Base-by-base conservation (phyloP, 225 moss, liverwort and hornwort species). In the Thuidium tamariscinum region DNA sequence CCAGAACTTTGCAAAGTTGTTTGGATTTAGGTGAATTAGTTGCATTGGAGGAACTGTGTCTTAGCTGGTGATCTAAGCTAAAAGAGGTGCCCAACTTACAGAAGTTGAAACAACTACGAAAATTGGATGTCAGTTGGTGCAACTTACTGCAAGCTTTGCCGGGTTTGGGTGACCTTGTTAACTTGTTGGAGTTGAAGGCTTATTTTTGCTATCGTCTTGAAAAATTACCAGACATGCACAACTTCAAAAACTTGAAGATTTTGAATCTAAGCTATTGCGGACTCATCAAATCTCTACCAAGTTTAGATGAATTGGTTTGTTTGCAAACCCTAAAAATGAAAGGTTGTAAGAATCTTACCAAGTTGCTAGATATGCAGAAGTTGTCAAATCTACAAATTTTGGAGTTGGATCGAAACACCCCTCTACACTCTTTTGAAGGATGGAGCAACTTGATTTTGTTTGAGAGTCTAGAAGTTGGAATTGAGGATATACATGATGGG, bases 191-290 rank as follows among this genome's bases (percentile, higher is more conserved):
- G 3, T 48, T 89, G 5, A 5, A 10, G 36, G 49, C 41, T 16
- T 13, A 2, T n/a, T 10, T 5, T 19, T 85, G 59, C 39, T 1
- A 15, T 3, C 59, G 20, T 18, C 67, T 89, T 22, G 3, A 0
- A 6, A 12, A 21, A 1, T 67, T 37, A 12, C 67, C 6, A 1
- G 7, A 67, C 19, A 37, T 67, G 21, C 4, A 3, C 25, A 69
- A 69, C 13, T 25, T 69, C 1, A 1, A 0, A 1, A 69, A 25
- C 7, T 26, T 69, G 25, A 69, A 2, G 69, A 26, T 8, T 14
- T 41, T 69, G 4, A 0, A 39, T 25, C 7, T 41, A 4, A 0
- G 0, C 0, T 4, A 0, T 7, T 23, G 23, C 1, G 0, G 4
- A 0, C 23, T 7, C 23, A 68, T 68, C 4, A 6, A 39, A 25